Evolutionary conservation across 495 filamentous ascomycete species (phyloP).

Genomic region (Aspergillus kassunensis): DNA sequence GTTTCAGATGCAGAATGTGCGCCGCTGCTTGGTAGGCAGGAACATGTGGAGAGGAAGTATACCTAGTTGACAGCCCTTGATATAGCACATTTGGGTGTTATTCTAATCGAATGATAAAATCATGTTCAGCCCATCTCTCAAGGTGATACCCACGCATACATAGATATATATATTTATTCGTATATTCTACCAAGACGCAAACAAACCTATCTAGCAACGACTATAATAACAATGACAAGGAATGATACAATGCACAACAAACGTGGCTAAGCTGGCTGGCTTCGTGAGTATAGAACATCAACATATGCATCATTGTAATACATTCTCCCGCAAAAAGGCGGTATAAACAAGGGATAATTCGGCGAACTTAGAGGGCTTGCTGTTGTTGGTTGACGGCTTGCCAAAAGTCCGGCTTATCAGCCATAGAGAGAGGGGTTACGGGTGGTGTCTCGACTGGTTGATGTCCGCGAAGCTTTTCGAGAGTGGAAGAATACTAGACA

Average conservation of each 20-base stretch:
- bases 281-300: neutral
- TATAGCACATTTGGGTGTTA: too few species aligned
- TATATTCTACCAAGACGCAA: neutral
- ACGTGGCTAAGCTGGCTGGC: neutral
- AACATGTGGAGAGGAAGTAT: constrained; percentile 7
- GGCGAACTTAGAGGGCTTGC: neutral
- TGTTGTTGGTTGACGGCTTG: constrained; percentile 12
- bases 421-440: constrained; percentile 14
- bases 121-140: too few species aligned
- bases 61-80: too few species aligned
- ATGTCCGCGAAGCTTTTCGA: constrained; percentile 21
- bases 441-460: constrained; percentile 13
- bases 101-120: too few species aligned
- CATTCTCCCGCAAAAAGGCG: too few species aligned
- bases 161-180: too few species aligned
- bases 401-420: constrained; percentile 17
- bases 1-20: constrained; percentile 11
- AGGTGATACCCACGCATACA: too few species aligned
- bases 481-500: constrained; percentile 31
- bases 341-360: too few species aligned
- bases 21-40: constrained; percentile 8
- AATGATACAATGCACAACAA: neutral
- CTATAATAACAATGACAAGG: neutral
- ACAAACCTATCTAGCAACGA: neutral
- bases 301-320: neutral